Evolutionary conservation across 2,329 filamentous ascomycete species (phyloP).

Genomic region (Cladosporium sp.): DNA sequence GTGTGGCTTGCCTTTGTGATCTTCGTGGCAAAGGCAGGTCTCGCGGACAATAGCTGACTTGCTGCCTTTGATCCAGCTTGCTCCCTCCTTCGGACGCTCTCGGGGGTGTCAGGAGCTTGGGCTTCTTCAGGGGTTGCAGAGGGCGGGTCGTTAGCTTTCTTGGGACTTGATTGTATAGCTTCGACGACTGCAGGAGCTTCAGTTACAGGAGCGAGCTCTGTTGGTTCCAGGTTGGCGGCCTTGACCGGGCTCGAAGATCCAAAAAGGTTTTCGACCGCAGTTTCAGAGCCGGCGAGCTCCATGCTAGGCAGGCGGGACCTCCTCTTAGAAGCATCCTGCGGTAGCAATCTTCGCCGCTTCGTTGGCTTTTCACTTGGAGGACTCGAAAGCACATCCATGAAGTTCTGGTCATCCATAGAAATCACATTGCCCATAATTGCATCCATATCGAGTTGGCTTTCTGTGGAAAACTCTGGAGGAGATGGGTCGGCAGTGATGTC

Average conservation of each 20-base stretch:
- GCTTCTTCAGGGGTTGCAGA: conserved; percentile 15
- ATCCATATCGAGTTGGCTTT: conserved; percentile 30
- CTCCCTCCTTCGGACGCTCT: conserved; percentile 31
- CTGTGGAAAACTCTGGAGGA: conserved; percentile 21
- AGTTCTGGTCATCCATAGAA: conserved; percentile 35
- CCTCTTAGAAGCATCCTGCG: not conserved
- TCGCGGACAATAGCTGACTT: conserved; percentile 24
- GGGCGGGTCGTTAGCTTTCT: not conserved
- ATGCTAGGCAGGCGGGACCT: conserved; percentile 1
- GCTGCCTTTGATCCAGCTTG: conserved; percentile 33
- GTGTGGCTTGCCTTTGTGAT: not conserved
- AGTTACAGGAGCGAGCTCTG: not conserved
- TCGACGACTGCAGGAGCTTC: not conserved
- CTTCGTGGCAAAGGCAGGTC: conserved; percentile 2
- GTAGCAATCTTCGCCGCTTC: conserved; percentile 20
- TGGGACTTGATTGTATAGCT: not conserved
- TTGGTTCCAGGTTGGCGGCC: not conserved
- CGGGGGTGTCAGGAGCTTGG: conserved; percentile 20
- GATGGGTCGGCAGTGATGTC: conserved; percentile 28
- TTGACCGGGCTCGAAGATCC: not conserved
- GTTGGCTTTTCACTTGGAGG: conserved; percentile 14
- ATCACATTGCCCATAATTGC: conserved; percentile 29
- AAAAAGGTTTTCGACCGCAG: not conserved
- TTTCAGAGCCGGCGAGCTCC: not conserved
- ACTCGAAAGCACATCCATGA: conserved; percentile 25